A percentile compares a stretch with the other conserved stretches of the same genome.
phyloP scores from a whole-genome alignment of 1,284 basidiomycete genomes.

The Rhodotorula glutinis region DNA sequence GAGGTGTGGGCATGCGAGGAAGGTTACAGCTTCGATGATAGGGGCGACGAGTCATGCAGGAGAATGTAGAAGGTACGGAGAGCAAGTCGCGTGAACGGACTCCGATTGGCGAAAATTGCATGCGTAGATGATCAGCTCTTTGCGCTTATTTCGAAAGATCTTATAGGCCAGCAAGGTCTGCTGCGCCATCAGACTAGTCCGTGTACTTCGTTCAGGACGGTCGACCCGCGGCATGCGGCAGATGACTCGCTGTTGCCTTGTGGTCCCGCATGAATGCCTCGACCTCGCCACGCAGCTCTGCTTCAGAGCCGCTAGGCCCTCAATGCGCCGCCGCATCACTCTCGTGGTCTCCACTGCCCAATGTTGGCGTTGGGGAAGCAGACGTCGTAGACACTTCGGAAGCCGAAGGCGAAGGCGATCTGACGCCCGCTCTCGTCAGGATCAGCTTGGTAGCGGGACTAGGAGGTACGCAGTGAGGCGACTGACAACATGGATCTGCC shows the following conservation, averaged over 20 bases:
- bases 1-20: conserved; percentile 14
- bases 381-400: not conserved
- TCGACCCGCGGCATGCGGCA: too few relatives aligned
- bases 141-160: too few relatives aligned
- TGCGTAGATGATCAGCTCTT: too few relatives aligned
- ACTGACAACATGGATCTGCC: not conserved
- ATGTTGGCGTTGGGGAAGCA: not conserved
- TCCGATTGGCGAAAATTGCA: too few relatives aligned
- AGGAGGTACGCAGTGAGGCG: conserved; percentile 19
- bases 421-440: conserved; percentile 28
- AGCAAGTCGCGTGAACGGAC: too few relatives aligned
- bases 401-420: not conserved
- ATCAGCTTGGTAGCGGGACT: conserved; percentile 28
- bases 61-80: too few relatives aligned
- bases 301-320: not conserved
- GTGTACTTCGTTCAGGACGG: too few relatives aligned
- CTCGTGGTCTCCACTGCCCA: not conserved
- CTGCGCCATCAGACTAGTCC: too few relatives aligned
- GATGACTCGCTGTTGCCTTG: too few relatives aligned
- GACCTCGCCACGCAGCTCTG: not conserved
- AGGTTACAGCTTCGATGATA: conserved; percentile 4
- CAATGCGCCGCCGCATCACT: not conserved
- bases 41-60: not conserved
- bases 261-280: not conserved
- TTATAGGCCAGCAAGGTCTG: too few relatives aligned